Base-by-base conservation (phyloP, 441 rosid species). In the Populus hybrid region DNA sequence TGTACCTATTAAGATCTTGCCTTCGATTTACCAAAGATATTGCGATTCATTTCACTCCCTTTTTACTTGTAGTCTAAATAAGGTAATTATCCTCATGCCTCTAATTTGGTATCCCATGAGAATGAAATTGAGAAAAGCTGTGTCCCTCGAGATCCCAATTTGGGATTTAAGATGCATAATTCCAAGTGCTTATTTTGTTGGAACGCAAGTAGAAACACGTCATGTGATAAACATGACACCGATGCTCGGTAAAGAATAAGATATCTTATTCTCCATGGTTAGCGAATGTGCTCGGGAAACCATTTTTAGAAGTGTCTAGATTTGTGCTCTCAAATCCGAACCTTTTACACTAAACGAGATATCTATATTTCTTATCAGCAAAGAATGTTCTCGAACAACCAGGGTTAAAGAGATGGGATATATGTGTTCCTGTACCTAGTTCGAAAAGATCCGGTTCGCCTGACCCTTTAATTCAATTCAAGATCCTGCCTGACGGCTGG, bases 161-260 rank as follows among this genome's bases (percentile, higher is more conserved):
- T 5, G 18, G 8, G 3, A 12, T 5, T 28, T 42, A 23, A 23
- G 12, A 54, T 23, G 54, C n/a, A 73, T 42, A 12, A 42, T 42
- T 11, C 54, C 54, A 38, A 38, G 42, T 2, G 42, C 42, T 38
- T 42, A 42, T 42, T 42, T 42, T 42, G 54, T 42, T 12, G 54
- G 54, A 4, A 42, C 42, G 11, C 11, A 38, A 38, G 42, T 8
- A 38, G 42, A 38, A 38, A 38, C 34, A 46, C 28, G 5, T 18
- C 78, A 46, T 8, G 78, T 75, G 66, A 32, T 75, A 67, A 30
- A 67, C n/a, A n/a, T 30, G 69, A 61, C n/a, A 6, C 8, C 21
- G 34, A 18, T 35, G 30, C 12, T 23, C 2, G 9, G 26, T n/a
- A 32, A 23, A 12, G 16, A 38, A 30, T 66, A 28, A 50, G 18